These are phyloP conservation scores for Cyclotella sp. DNA, from an alignment of 108 stramenopile species.

Conservation along the genomic window DNA sequence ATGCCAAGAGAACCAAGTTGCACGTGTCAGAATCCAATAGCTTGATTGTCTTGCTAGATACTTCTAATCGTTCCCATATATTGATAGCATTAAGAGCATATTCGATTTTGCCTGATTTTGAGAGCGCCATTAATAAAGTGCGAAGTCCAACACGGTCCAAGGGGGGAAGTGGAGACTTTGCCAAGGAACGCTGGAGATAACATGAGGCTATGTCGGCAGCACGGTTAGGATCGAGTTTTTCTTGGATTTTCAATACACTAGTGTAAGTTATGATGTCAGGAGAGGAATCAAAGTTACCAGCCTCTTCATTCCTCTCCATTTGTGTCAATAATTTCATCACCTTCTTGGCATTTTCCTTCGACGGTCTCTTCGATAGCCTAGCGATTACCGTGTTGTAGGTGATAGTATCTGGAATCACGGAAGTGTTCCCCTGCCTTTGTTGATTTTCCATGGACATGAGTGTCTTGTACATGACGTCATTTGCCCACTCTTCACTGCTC, in stretches of 20 bases:
- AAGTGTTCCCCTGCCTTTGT: constrained; percentile 28
- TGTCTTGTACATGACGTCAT: constrained; percentile 44
- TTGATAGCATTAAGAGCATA: constrained; percentile 37
- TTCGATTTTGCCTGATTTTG: constrained; percentile 30
- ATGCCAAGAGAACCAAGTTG: constrained; percentile 46
- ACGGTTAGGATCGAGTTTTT: constrained; percentile 24
- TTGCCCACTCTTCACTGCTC: constrained; percentile 38
- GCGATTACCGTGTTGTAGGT: constrained; percentile 63
- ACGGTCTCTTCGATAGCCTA: constrained; percentile 28
- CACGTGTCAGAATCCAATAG: constrained; percentile 39
- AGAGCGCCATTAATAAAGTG: constrained; percentile 32
- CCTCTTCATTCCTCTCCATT: constrained; percentile 28
- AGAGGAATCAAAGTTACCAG: constrained; percentile 3
- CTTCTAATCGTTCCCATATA: constrained; percentile 51
- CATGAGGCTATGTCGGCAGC: constrained; percentile 40
- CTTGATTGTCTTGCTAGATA: neutral
- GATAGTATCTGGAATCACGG: constrained; percentile 56
- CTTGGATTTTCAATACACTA: constrained; percentile 36
- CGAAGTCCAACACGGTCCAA: constrained; percentile 41
- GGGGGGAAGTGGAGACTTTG: constrained; percentile 6
- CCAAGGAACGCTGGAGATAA: constrained; percentile 29
- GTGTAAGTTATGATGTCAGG: constrained; percentile 57
- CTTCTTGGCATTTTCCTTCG: constrained; percentile 49
- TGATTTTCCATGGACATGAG: constrained; percentile 50
- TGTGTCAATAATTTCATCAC: constrained; percentile 35